Percentiles rank a stretch among this genome's conserved stretches.
These are phyloP conservation scores for Pythium scleroteichum DNA, from an alignment of 352 stramenopile species.

Conservation along the genomic window DNA sequence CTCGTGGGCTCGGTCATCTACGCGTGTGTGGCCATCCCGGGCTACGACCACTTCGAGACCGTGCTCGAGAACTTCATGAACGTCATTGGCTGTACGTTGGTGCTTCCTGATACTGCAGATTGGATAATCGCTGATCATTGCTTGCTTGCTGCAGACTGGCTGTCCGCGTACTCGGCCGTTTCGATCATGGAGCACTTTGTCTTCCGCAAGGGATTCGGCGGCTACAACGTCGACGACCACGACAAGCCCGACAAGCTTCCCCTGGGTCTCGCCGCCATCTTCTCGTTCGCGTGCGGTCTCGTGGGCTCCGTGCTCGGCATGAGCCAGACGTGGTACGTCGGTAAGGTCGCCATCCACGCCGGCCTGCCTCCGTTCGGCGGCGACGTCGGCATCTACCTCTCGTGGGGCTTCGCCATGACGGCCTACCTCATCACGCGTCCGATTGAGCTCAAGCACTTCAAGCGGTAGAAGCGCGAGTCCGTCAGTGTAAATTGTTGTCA, in stretches of 20 bases:
- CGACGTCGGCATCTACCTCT: conserved; percentile 44
- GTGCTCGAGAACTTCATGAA: conserved; percentile 58
- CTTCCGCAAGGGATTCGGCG: conserved; percentile 45
- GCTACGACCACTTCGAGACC: conserved; percentile 43
- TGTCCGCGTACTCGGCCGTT: conserved; percentile 41
- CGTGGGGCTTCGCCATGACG: conserved; percentile 36
- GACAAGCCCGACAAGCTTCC: conserved; percentile 45
- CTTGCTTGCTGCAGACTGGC: conserved; percentile 30
- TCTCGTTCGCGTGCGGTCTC: conserved; percentile 39
- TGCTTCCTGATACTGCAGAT: neutral
- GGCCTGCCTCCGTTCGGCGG: conserved; percentile 36
- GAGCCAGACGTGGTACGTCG: conserved; percentile 53
- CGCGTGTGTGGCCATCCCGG: conserved; percentile 35
- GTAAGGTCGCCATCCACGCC: conserved; percentile 32
- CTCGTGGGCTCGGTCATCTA: conserved; percentile 42
- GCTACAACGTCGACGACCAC: conserved; percentile 47
- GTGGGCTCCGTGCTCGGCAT: conserved; percentile 42
- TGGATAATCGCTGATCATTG: neutral
- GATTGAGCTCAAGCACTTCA: conserved; percentile 48
- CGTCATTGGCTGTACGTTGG: conserved; percentile 39
- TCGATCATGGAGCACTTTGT: conserved; percentile 41
- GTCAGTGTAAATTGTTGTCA: too few relatives aligned
- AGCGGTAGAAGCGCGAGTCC: conserved; percentile 17
- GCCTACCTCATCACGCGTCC: conserved; percentile 40
- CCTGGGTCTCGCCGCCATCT: conserved; percentile 40